phyloP scores from a whole-genome alignment of 768 basidiomycete species.

The Pilatotrama ljubarskyi region DNA sequence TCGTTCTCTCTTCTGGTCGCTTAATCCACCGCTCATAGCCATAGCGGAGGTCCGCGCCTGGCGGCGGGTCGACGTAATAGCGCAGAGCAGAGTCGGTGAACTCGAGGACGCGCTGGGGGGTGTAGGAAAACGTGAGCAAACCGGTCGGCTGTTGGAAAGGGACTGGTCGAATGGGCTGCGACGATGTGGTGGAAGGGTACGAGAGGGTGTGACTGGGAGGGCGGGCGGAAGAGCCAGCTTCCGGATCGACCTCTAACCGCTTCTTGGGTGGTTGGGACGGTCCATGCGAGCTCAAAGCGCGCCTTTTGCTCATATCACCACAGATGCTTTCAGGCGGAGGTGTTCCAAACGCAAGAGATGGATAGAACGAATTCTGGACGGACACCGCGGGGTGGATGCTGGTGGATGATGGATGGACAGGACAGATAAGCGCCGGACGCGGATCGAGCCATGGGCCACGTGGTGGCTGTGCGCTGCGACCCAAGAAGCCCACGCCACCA shows the following conservation, averaged over 20 bases:
- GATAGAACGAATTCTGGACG: too few relatives aligned
- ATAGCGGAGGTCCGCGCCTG: conserved; percentile 60
- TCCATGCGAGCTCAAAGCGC: not conserved
- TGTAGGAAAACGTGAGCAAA: conserved; percentile 74
- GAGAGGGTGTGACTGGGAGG: conserved; percentile 10
- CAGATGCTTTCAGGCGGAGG: too few relatives aligned
- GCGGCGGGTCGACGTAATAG: conserved; percentile 71
- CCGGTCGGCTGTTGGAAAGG: conserved; percentile 73
- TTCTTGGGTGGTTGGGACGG: not conserved
- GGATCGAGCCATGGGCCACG: not conserved
- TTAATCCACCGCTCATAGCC: conserved; percentile 76
- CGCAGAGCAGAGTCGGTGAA: conserved; percentile 71
- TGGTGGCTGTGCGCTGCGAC: conserved; percentile 8
- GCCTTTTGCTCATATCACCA: not conserved
- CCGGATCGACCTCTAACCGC: not conserved
- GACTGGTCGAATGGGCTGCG: conserved; percentile 21
- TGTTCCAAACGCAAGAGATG: too few relatives aligned
- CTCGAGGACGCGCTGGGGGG: conserved; percentile 50
- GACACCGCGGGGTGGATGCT: too few relatives aligned
- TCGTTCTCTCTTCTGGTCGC: conserved; percentile 61
- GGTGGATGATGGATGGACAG: too few relatives aligned
- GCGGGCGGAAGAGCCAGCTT: not conserved
- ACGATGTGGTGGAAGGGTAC: conserved; percentile 19
- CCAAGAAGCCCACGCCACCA: not conserved
- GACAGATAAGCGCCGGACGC: not conserved